Evolutionary conservation across 192 early-diverging fungal species (phyloP), one percentile per base, ranked within the genome.

Genomic region (Backusella australiensis): DNA sequence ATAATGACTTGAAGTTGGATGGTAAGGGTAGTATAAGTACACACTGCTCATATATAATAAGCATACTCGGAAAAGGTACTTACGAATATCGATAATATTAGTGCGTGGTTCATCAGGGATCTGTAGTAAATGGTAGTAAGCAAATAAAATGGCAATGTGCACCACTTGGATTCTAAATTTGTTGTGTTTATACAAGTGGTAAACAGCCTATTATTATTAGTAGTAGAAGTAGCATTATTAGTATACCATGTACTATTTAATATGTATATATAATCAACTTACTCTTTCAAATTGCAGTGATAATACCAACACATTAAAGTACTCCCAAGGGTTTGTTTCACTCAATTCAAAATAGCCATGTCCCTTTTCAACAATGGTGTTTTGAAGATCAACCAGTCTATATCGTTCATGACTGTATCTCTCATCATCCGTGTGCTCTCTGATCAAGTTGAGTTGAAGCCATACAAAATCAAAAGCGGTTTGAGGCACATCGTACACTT

Each of bases 381-480:
- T 69, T 78, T 94, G 92, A 77, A 97, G 84, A 69, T 93, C 89
- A 0, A 82, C 76, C 39, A 98, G 84, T 9, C 87, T 87, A 77
- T 89, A 92, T n/a, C 81, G 78, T 46, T 94, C 93, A 66, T 86
- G 74, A 4, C 83, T 78, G 15, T 53, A 39, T 26, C 77, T 74
- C 34, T 84, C 78, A 34, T 85, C 89, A 67, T 82, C 75, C 19
- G 67, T 72, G 11, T 80, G 42, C 68, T 95, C 93, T 9, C 88
- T 84, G 26, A 94, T 83, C 23, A 96, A 81, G 76, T 15, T 52
- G 41, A 89, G 81, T 77, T 94, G 89, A 7, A 95, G 72, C 98
- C 98, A 99, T 56, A 99, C 75, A 81, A 94, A 99, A 76, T 99
- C 98, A 79, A 98, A 95, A 0, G 91, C 91, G 9, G 92, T 88